Conservation (phyloP, 176 grass and related monocot species). For the Oryza officinalis region DNA sequence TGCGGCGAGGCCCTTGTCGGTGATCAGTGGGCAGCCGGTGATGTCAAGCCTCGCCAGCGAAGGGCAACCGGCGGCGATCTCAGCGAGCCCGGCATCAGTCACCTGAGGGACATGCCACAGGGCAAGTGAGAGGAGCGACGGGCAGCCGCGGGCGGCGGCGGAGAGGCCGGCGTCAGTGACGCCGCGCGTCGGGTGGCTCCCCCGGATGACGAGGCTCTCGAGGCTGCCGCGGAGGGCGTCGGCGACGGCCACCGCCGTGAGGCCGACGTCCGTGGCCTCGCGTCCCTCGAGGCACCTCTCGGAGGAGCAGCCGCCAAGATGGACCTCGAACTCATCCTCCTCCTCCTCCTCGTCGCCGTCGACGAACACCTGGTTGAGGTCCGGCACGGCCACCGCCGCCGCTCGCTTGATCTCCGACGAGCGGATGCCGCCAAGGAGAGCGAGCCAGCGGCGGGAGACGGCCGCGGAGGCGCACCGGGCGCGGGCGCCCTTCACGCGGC, state of each 20-base stretch:
- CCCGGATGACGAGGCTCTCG: slow-evolving; percentile 55
- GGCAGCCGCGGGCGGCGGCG: slow-evolving; percentile 62
- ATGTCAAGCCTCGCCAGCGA: slow-evolving; percentile 76
- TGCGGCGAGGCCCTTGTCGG: slow-evolving; percentile 66
- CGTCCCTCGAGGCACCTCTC: slow-evolving; percentile 57
- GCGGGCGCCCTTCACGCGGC: slow-evolving; percentile 57
- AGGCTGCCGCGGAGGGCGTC: slow-evolving; percentile 53
- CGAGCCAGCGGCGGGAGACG: slow-evolving; percentile 86
- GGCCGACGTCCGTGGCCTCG: slow-evolving; percentile 69
- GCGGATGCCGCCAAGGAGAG: slow-evolving; percentile 66
- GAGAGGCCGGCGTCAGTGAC: slow-evolving; percentile 77
- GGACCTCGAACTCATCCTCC: slow-evolving; percentile 23
- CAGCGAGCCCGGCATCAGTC: slow-evolving; percentile 61
- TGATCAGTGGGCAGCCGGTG: slow-evolving; percentile 64
- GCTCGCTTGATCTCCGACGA: slow-evolving; percentile 56
- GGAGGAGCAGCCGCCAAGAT: slow-evolving; percentile 27
- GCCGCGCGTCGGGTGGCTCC: slow-evolving; percentile 64
- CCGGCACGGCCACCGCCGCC: slow-evolving; percentile 43
- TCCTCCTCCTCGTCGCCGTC: slow-evolving; percentile 39
- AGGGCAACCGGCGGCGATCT: slow-evolving; percentile 79
- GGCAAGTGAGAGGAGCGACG: slow-evolving; percentile 58
- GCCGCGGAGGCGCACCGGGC: slow-evolving; percentile 70
- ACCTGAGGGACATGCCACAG: slow-evolving; percentile 66
- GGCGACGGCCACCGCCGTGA: slow-evolving; percentile 62
- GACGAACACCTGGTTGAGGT: slow-evolving; percentile 67